Evolutionary conservation across 2,329 filamentous ascomycete species (phyloP).

Genomic region (Fusarium nygamai): DNA sequence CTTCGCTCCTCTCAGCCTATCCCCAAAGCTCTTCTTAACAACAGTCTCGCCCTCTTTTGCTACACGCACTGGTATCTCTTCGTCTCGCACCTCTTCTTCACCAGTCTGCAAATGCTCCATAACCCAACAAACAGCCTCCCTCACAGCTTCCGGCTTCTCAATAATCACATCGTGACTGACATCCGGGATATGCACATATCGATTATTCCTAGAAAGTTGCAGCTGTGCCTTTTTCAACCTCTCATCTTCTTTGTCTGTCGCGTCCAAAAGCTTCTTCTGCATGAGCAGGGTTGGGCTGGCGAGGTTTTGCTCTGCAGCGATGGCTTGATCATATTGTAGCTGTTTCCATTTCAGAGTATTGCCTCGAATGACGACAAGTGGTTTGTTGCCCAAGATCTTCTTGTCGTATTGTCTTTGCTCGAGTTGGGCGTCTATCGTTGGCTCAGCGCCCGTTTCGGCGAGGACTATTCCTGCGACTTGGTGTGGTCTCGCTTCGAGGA

Average conservation of each 20-base stretch:
- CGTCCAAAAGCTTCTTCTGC: constrained; percentile 26
- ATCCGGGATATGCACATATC: constrained; percentile 34
- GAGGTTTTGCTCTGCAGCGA: background rate
- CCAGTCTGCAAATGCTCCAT: constrained; percentile 8
- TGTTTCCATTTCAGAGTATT: constrained; percentile 36
- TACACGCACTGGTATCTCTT: rapidly evolving
- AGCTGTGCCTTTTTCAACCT: constrained; percentile 33
- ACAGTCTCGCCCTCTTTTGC: rapidly evolving
- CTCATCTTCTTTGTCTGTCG: constrained; percentile 31
- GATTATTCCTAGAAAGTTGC: constrained; percentile 19
- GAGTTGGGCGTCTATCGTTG: constrained; percentile 7
- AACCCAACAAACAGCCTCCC: constrained; percentile 22
- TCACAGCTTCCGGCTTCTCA: constrained; percentile 25
- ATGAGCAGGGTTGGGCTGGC: background rate
- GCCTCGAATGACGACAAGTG: constrained; percentile 30
- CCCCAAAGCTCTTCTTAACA: background rate
- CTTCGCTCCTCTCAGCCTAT: background rate
- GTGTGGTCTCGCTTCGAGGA: constrained; percentile 17
- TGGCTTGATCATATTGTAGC: constrained; percentile 17
- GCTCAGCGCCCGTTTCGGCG: constrained; percentile 38
- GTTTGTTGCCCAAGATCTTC: constrained; percentile 19
- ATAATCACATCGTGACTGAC: constrained; percentile 30
- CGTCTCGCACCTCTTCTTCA: rapidly evolving
- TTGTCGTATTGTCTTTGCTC: constrained; percentile 29
- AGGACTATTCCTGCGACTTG: constrained; percentile 35